phyloP scores from a whole-genome alignment of 2,329 filamentous ascomycete species.

The Colletotrichum scovillei region DNA sequence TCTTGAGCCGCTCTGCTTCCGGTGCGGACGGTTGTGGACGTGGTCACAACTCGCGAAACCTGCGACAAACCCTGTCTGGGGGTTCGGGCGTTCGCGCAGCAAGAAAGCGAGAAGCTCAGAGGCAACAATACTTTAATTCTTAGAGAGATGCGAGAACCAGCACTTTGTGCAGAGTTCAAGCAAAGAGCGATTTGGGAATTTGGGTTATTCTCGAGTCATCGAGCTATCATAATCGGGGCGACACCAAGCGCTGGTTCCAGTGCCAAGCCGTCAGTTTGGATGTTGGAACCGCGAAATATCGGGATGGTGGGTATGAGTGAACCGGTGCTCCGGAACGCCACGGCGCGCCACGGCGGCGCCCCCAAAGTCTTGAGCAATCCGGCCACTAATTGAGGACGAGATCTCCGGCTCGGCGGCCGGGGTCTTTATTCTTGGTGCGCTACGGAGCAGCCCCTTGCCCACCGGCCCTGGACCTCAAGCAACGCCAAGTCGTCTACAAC shows the following conservation, averaged over 20 bases:
- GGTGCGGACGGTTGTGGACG: slow-evolving; percentile 13
- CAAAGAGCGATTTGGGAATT: neutral
- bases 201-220: neutral
- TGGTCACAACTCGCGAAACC: slow-evolving; percentile 10
- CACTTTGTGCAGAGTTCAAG: slow-evolving; percentile 6
- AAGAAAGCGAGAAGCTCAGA: neutral
- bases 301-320: neutral
- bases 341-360: neutral
- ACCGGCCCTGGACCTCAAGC: neutral
- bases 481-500: slow-evolving; percentile 17
- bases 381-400: neutral
- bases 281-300: neutral
- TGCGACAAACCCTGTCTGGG: slow-evolving; percentile 32
- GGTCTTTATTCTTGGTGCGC: neutral
- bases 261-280: slow-evolving; percentile 34
- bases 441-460: neutral
- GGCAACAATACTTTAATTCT: neutral
- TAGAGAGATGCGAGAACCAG: neutral
- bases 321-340: neutral
- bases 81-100: slow-evolving; percentile 1
- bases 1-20: slow-evolving; percentile 31
- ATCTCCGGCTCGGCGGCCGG: slow-evolving; percentile 12
- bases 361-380: neutral
- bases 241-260: neutral
- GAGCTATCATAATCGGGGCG: neutral